phyloP scores from a whole-genome alignment of 495 filamentous ascomycete genomes.

The Podospora fimiseda region DNA sequence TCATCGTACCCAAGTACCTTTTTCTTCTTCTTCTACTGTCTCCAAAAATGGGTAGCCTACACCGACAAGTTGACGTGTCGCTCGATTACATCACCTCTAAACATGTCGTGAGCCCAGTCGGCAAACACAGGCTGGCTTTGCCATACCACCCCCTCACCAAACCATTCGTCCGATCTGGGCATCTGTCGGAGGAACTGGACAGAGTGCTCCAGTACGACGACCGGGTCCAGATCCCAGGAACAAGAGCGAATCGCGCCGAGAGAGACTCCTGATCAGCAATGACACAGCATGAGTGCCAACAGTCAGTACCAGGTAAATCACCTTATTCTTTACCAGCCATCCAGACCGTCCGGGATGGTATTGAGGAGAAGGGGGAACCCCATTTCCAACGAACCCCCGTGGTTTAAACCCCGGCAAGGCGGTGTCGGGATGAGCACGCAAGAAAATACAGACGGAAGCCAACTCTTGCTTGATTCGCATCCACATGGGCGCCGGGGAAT shows the following conservation, averaged over 20 bases:
- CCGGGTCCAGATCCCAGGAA: background rate
- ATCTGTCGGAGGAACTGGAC: background rate
- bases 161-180: constrained; percentile 4
- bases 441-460: constrained; percentile 1
- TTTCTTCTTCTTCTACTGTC: background rate
- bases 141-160: background rate
- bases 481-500: constrained; percentile 22
- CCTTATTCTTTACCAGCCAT: background rate
- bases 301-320: background rate
- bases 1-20: constrained; percentile 4
- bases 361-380: background rate
- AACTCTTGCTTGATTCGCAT: constrained; percentile 7
- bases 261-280: constrained; percentile 3
- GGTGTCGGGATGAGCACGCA: background rate
- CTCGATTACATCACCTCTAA: constrained; percentile 15
- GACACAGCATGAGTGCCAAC: constrained; percentile 8
- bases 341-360: background rate
- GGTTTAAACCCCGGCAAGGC: constrained; percentile 1
- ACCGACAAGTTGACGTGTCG: constrained; percentile 34
- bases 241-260: background rate
- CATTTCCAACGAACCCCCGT: background rate
- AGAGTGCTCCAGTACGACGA: background rate
- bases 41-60: constrained; percentile 8
- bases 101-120: constrained; percentile 20
- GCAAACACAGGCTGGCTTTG: constrained; percentile 17